These are phyloP conservation scores for Cymodocea nodosa DNA, from an alignment of 116 monocot genomes.

Conservation along the genomic window DNA sequence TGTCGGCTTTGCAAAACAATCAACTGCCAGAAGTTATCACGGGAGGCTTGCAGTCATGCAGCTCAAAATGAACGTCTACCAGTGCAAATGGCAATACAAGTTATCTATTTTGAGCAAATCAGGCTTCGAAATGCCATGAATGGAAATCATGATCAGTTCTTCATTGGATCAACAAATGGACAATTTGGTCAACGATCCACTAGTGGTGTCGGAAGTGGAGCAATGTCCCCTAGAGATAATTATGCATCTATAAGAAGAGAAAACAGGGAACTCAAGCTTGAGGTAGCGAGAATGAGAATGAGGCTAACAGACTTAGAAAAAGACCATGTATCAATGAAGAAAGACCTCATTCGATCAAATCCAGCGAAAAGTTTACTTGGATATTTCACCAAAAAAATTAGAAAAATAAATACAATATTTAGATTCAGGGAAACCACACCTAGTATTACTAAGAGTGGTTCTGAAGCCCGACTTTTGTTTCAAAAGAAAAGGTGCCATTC, in stretches of 20 bases:
- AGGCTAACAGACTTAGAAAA: conserved; percentile 86
- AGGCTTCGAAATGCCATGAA: conserved; percentile 69
- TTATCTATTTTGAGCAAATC: conserved; percentile 66
- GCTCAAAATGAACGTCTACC: conserved; percentile 90
- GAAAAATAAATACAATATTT: conserved; percentile 43
- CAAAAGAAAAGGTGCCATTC: conserved; percentile 7
- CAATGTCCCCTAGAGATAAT: conserved; percentile 75
- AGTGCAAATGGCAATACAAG: conserved; percentile 76
- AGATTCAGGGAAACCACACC: conserved; percentile 30
- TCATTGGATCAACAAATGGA: conserved; percentile 27
- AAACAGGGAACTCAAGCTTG: conserved; percentile 88
- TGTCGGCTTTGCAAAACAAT: conserved; percentile 88
- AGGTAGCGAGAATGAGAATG: conserved; percentile 89
- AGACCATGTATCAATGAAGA: conserved; percentile 86
- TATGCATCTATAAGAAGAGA: conserved; percentile 82
- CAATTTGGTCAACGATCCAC: conserved; percentile 15
- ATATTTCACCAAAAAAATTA: conserved; percentile 51
- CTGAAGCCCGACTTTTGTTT: conserved; percentile 23
- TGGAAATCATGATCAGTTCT: conserved; percentile 53
- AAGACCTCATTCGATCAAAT: conserved; percentile 57
- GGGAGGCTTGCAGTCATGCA: conserved; percentile 91
- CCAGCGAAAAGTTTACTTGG: conserved; percentile 53
- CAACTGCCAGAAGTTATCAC: conserved; percentile 82
- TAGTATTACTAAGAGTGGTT: conserved; percentile 13
- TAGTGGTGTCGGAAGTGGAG: conserved; percentile 58